Conservation (phyloP, 306 rosid species). For the Vicia sativa region DNA sequence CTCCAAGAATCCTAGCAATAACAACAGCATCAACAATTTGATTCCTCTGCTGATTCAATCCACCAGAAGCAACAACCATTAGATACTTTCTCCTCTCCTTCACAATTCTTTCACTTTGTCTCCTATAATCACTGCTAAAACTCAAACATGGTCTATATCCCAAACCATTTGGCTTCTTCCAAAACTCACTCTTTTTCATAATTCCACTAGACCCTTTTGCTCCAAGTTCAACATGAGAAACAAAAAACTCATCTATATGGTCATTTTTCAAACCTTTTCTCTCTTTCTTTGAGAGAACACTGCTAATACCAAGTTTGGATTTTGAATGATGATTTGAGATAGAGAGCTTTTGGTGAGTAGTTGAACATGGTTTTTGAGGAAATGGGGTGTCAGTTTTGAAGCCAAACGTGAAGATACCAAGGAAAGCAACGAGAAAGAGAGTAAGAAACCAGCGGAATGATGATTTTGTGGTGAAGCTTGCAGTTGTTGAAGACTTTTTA, state of each 20-base stretch:
- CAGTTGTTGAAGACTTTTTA: slow-evolving; percentile 65
- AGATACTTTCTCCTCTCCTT: slow-evolving; percentile 66
- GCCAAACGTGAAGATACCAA: slow-evolving; percentile 68
- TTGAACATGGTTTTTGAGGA: slow-evolving; percentile 59
- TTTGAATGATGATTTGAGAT: slow-evolving; percentile 42
- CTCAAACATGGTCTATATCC: slow-evolving; percentile 80
- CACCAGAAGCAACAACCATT: slow-evolving; percentile 92
- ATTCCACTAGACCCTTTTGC: slow-evolving; percentile 31
- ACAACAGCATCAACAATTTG: slow-evolving; percentile 99
- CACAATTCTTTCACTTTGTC: slow-evolving; percentile 52
- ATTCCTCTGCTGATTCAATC: slow-evolving; percentile 98
- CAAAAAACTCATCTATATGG: slow-evolving; percentile 35
- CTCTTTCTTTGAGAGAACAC: neutral
- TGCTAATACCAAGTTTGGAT: slow-evolving; percentile 33
- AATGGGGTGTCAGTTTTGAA: slow-evolving; percentile 50
- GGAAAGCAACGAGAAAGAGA: slow-evolving; percentile 59
- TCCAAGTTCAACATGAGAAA: slow-evolving; percentile 33
- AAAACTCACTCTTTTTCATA: slow-evolving; percentile 52
- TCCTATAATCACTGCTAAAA: slow-evolving; percentile 63
- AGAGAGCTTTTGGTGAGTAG: slow-evolving; percentile 36
- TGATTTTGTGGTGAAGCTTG: slow-evolving; percentile 45
- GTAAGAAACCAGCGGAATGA: slow-evolving; percentile 63
- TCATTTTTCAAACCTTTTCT: slow-evolving; percentile 4
- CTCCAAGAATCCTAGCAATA: slow-evolving; percentile 96
- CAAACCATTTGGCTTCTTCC: slow-evolving; percentile 89